Evolutionary conservation across 140 eudicot genomes (phyloP), one percentile per base, ranked within the genome.

Genomic region (Cichorium intybus): DNA sequence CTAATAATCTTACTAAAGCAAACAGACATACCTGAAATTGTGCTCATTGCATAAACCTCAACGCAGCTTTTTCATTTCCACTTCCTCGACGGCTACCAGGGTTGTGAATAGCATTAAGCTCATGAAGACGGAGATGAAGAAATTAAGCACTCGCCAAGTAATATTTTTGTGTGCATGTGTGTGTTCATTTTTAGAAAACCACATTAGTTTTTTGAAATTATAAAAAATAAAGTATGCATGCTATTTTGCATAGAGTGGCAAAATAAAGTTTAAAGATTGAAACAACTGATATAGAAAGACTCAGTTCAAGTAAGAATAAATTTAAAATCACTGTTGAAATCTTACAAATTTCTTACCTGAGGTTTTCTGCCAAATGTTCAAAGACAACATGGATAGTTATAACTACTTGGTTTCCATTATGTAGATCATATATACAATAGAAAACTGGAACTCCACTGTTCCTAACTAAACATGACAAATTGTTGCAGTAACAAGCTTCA

Each of bases 101-200:
- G 79, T 89, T 89, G 59, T 94, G 99, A 84, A 94, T 95, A 52
- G 97, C 95, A 78, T 89, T 94, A 54, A 94, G 99, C 80, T 94
- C 99, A n/a, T n/a, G n/a, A n/a, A n/a, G n/a, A n/a, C n/a, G n/a
- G n/a, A n/a, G n/a, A n/a, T n/a, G n/a, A n/a, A n/a, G n/a, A n/a
- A n/a, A n/a, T n/a, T n/a, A n/a, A n/a, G n/a, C n/a, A n/a, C n/a
- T n/a, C n/a, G n/a, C n/a, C n/a, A n/a, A n/a, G n/a, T n/a, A n/a
- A n/a, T n/a, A n/a, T n/a, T n/a, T n/a, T n/a, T n/a, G n/a, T n/a
- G n/a, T n/a, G n/a, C n/a, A n/a, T n/a, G n/a, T n/a, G n/a, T n/a
- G n/a, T n/a, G n/a, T n/a, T n/a, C n/a, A n/a, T n/a, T n/a, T n/a
- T n/a, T n/a, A n/a, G n/a, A n/a, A n/a, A n/a, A n/a, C n/a, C n/a